Conservation (phyloP, 345 rosid species). For the Cardamine resedifolia region DNA sequence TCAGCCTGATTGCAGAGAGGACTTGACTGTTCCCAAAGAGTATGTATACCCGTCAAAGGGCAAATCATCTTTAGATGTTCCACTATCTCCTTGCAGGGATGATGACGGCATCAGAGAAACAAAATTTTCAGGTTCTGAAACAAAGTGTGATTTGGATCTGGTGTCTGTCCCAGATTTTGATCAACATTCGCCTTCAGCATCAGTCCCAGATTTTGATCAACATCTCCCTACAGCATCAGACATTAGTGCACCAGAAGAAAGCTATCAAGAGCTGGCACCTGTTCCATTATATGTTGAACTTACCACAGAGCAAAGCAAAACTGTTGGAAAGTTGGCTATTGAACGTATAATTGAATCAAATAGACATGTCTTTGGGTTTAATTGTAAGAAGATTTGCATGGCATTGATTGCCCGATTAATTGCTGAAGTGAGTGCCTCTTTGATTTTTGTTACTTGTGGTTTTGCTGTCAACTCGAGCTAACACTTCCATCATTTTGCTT, state of each 20-base stretch:
- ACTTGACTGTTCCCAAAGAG: slow-evolving; percentile 47
- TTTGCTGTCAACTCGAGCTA: slow-evolving; percentile 14
- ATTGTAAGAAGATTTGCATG: slow-evolving; percentile 56
- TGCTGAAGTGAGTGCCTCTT: slow-evolving; percentile 62
- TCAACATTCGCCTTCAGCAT: slow-evolving; percentile 47
- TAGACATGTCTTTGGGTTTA: slow-evolving; percentile 53
- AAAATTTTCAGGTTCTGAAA: slow-evolving; percentile 48
- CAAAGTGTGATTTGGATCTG: slow-evolving; percentile 43
- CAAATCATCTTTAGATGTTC: slow-evolving; percentile 48
- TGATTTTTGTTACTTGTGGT: slow-evolving; percentile 21
- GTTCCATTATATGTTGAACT: slow-evolving; percentile 77
- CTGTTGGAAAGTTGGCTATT: slow-evolving; percentile 60
- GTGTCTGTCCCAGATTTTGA: slow-evolving; percentile 51
- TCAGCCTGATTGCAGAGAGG: slow-evolving; percentile 53
- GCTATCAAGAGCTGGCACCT: slow-evolving; percentile 57
- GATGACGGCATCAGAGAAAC: slow-evolving; percentile 49
- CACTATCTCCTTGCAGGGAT: slow-evolving; percentile 48
- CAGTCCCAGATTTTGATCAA: slow-evolving; percentile 52
- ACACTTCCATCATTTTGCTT: slow-evolving; percentile 15
- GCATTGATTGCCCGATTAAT: slow-evolving; percentile 78
- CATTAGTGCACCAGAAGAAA: slow-evolving; percentile 58
- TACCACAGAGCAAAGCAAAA: slow-evolving; percentile 53
- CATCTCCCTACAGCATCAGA: slow-evolving; percentile 46
- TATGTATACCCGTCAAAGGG: slow-evolving; percentile 42
- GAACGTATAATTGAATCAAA: slow-evolving; percentile 72